phyloP scores from a whole-genome alignment of 257 asterid species.

The Asclepias syriaca region DNA sequence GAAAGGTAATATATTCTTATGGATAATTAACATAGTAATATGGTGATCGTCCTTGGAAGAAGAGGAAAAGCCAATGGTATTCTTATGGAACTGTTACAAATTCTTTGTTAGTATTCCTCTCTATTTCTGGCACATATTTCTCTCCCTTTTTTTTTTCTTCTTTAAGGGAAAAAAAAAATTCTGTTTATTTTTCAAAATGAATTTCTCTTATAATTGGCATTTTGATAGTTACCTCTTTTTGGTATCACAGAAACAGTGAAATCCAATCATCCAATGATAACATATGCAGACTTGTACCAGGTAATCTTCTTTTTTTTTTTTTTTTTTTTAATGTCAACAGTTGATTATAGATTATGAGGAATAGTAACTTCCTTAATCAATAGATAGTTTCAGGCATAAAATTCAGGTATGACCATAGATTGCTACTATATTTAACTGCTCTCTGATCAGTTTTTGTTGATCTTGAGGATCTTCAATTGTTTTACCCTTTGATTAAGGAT shows the following conservation, averaged over 20 bases:
- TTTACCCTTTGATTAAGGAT: not conserved
- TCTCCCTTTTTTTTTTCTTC: not conserved
- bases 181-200: not conserved
- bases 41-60: not conserved
- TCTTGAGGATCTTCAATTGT: not conserved
- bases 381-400: not conserved
- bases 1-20: too few relatives aligned
- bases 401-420: not conserved
- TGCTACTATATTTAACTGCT: not conserved
- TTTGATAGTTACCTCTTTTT: constrained; percentile 2
- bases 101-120: not conserved
- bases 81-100: not conserved
- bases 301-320: constrained; percentile 21
- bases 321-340: not conserved
- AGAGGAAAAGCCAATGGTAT: not conserved
- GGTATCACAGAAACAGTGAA: constrained; percentile 71
- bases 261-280: constrained; percentile 61
- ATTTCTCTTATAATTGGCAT: not conserved
- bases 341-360: too few relatives aligned
- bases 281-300: constrained; percentile 95
- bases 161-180: not conserved
- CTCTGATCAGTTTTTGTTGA: not conserved
- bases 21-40: not conserved
- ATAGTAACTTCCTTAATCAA: not conserved
- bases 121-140: not conserved